Percentiles rank a stretch among this genome's conserved stretches.
These are phyloP conservation scores for Botrytis hyacinthi DNA, from an alignment of 2,329 filamentous ascomycete genomes.

Conservation along the genomic window DNA sequence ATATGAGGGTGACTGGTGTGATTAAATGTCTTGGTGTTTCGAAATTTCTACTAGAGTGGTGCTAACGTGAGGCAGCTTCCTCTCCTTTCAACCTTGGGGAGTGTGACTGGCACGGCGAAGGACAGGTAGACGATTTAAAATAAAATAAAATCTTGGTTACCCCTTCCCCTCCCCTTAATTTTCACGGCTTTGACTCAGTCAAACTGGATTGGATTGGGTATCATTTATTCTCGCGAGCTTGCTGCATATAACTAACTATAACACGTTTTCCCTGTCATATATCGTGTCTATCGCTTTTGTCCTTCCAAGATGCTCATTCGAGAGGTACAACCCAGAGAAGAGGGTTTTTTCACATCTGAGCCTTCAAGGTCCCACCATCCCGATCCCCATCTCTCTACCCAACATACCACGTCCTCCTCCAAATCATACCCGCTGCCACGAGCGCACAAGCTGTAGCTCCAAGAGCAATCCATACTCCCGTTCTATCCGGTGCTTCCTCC, in stretches of 20 bases:
- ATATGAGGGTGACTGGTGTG: background rate
- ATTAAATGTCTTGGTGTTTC: background rate
- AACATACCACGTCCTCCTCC: slow-evolving; percentile 44
- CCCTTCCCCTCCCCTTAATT: accelerated
- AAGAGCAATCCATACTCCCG: slow-evolving; percentile 80
- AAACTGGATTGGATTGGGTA: background rate
- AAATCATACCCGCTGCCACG: slow-evolving; percentile 64
- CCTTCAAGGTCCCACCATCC: too few species aligned
- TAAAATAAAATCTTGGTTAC: background rate
- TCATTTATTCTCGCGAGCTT: background rate
- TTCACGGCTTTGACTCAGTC: background rate
- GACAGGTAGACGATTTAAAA: background rate
- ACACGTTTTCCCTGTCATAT: background rate
- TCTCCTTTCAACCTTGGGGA: background rate
- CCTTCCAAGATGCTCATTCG: background rate
- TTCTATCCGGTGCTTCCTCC: slow-evolving; percentile 79
- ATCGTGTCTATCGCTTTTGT: background rate
- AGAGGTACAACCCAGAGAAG: background rate
- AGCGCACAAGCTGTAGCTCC: slow-evolving; percentile 68
- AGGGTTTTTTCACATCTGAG: background rate
- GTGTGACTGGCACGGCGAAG: background rate
- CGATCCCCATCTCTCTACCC: slow-evolving; percentile 7
- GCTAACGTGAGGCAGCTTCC: background rate
- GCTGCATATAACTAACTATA: background rate
- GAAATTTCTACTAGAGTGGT: background rate